Evolutionary conservation across 805 yeast genomes (phyloP).

Genomic region (Spathaspora passalidarum): DNA sequence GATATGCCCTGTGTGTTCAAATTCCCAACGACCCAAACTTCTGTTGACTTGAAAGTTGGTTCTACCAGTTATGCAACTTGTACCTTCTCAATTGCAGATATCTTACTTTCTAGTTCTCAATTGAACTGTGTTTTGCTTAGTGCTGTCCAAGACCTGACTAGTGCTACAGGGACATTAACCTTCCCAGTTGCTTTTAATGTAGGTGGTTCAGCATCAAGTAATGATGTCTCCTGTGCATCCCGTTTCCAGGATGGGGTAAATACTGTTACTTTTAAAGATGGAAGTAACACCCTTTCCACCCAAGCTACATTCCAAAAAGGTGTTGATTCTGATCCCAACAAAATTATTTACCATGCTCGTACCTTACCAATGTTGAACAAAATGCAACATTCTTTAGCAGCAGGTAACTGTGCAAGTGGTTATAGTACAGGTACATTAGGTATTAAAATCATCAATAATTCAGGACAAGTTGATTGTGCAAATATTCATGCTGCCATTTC

Average conservation of each 20-base stretch:
- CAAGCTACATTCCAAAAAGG: not conserved
- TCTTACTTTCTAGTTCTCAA: constrained; percentile 11
- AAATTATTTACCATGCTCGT: constrained; percentile 3
- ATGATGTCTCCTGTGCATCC: constrained; percentile 12
- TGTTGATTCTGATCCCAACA: not conserved
- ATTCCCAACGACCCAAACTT: constrained; percentile 14
- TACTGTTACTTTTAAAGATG: constrained; percentile 12
- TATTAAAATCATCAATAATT: constrained; percentile 7
- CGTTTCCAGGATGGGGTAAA: constrained; percentile 13
- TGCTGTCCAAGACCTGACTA: constrained; percentile 4
- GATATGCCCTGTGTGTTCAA: constrained; percentile 24
- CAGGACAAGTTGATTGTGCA: constrained; percentile 18
- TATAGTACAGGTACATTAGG: constrained; percentile 20
- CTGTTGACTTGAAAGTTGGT: constrained; percentile 14
- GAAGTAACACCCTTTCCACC: constrained; percentile 1
- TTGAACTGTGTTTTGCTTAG: constrained; percentile 12
- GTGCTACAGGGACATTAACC: constrained; percentile 10
- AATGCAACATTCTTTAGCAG: constrained; percentile 11
- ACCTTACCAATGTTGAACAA: constrained; percentile 11
- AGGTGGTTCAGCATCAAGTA: constrained; percentile 11
- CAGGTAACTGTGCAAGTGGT: constrained; percentile 17
- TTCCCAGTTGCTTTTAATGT: constrained; percentile 16
- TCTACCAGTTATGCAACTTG: constrained; percentile 20
- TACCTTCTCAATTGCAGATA: constrained; percentile 15
- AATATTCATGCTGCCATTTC: constrained; percentile 17